These are phyloP conservation scores for Epichloe hybrida DNA, from an alignment of 2,329 filamentous ascomycete species.

Conservation along the genomic window DNA sequence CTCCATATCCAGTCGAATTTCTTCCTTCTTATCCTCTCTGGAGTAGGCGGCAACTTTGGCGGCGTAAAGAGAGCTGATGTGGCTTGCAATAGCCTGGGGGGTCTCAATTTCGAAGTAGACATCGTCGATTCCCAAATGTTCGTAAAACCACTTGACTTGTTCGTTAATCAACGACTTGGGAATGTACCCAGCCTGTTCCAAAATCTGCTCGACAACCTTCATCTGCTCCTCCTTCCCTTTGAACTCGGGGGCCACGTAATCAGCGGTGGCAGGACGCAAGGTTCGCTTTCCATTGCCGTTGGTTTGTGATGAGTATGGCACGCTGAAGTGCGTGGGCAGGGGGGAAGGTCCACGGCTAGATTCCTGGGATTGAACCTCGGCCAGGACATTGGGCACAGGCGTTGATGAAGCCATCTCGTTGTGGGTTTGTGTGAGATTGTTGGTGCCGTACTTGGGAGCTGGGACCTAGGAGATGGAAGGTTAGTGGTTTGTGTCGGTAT, in stretches of 20 bases:
- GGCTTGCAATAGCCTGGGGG: constrained; percentile 75
- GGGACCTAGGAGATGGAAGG: background rate
- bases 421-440: background rate
- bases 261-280: constrained; percentile 77
- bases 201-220: constrained; percentile 68
- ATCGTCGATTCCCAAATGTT: constrained; percentile 93
- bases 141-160: constrained; percentile 94
- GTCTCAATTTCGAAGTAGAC: constrained; percentile 93
- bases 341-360: constrained; percentile 61
- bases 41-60: constrained; percentile 92
- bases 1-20: constrained; percentile 94
- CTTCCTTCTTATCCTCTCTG: constrained; percentile 82
- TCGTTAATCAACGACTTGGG: constrained; percentile 69
- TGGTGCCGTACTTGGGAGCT: background rate
- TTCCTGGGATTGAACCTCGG: constrained; percentile 26
- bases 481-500: background rate
- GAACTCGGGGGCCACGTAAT: constrained; percentile 90
- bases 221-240: constrained; percentile 88
- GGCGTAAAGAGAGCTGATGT: constrained; percentile 92
- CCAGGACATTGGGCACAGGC: constrained; percentile 27
- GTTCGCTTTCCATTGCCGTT: constrained; percentile 55
- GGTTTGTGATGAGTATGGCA: constrained; percentile 41
- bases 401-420: constrained; percentile 17
- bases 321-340: constrained; percentile 77
- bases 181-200: constrained; percentile 73